phyloP scores from a whole-genome alignment of 2,329 filamentous ascomycete genomes.

The Microdochium trichocladiopsis region DNA sequence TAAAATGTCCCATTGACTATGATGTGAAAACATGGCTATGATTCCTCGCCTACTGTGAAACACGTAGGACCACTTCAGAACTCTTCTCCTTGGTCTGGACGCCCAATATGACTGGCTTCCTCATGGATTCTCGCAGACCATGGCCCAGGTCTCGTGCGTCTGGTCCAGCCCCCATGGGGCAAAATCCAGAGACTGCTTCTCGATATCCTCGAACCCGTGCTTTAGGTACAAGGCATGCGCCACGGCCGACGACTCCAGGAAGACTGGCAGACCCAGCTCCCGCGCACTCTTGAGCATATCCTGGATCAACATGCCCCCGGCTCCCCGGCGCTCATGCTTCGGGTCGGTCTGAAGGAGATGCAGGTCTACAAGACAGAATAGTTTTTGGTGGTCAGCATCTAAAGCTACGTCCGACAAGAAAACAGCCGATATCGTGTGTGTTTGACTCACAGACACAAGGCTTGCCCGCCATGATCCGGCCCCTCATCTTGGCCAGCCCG shows the following conservation, averaged over 20 bases:
- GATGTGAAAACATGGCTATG: too few relatives aligned
- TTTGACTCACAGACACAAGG: slow-evolving; percentile 18
- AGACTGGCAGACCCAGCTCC: slow-evolving; percentile 22
- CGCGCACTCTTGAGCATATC: slow-evolving; percentile 28
- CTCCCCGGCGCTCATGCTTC: slow-evolving; percentile 30
- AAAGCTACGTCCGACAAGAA: neutral
- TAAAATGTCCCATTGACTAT: too few relatives aligned
- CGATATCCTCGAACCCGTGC: slow-evolving; percentile 28
- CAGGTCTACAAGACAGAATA: slow-evolving; percentile 20
- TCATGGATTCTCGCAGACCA: slow-evolving; percentile 8
- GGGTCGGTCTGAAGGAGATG: slow-evolving; percentile 31
- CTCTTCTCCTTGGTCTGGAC: too few relatives aligned
- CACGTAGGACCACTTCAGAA: too few relatives aligned
- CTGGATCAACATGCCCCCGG: slow-evolving; percentile 27
- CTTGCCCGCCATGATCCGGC: slow-evolving; percentile 10
- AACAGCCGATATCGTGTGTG: neutral
- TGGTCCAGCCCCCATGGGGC: slow-evolving; percentile 20
- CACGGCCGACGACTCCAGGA: slow-evolving; percentile 26
- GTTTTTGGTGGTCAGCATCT: too few relatives aligned
- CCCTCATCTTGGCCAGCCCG: slow-evolving; percentile 9
- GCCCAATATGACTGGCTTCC: neutral
- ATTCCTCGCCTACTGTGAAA: too few relatives aligned
- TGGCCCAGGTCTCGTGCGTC: slow-evolving; percentile 14
- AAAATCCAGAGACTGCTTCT: slow-evolving; percentile 16
- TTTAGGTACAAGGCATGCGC: slow-evolving; percentile 28